These are phyloP conservation scores for Populus hybrid DNA, from an alignment of 441 rosid species.

Conservation along the genomic window DNA sequence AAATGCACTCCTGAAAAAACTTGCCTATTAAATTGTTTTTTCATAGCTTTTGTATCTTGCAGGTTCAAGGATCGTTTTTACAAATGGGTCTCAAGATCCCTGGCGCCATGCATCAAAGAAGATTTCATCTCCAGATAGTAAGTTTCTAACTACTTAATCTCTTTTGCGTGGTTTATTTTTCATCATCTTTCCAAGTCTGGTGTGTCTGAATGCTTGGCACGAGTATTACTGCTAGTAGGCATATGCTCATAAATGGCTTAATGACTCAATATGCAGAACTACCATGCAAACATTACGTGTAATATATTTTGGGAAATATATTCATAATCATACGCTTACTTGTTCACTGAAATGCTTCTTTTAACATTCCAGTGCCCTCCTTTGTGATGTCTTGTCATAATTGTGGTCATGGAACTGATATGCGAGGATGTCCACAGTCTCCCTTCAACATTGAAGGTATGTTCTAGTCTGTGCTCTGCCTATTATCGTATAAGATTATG, in stretches of 20 bases:
- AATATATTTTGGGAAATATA: neutral
- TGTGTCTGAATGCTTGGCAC: neutral
- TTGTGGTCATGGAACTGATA: constrained; percentile 93
- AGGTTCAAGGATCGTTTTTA: constrained; percentile 81
- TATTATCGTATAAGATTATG: neutral
- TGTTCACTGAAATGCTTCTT: neutral
- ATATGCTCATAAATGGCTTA: neutral
- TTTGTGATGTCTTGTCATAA: constrained; percentile 70
- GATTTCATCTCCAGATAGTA: constrained; percentile 76
- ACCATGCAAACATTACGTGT: neutral
- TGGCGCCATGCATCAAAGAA: constrained; percentile 98
- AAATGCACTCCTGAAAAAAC: neutral
- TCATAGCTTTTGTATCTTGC: constrained; percentile 23
- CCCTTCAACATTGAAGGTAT: constrained; percentile 74
- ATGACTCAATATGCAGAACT: neutral
- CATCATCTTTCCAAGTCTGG: neutral
- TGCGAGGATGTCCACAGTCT: constrained; percentile 94
- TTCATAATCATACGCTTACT: neutral
- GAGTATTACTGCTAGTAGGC: neutral
- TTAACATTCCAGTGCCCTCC: constrained; percentile 68
- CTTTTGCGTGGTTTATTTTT: neutral
- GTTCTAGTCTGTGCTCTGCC: neutral
- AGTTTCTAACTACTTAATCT: constrained; percentile 23
- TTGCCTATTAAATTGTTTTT: too few relatives aligned
- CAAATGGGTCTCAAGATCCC: constrained; percentile 97